Conservation (phyloP, 2,329 filamentous ascomycete genomes). For the Cercospora berteroae region DNA sequence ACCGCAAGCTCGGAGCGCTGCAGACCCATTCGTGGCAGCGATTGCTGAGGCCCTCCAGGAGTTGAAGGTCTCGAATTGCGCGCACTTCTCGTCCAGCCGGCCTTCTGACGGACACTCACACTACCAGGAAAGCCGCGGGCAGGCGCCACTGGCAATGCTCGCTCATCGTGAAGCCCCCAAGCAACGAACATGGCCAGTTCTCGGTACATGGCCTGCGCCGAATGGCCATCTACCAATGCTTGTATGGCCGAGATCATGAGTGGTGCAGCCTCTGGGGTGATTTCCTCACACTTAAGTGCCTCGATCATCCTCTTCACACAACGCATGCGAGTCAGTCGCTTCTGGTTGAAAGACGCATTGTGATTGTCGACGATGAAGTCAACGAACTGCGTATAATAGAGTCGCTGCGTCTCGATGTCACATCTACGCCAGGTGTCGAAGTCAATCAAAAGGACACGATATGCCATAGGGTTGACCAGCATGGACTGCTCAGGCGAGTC, state of each 20-base stretch:
- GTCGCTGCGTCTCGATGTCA: slow-evolving; percentile 70
- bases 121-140: slow-evolving; percentile 31
- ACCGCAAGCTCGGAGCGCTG: slow-evolving; percentile 34
- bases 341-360: slow-evolving; percentile 86
- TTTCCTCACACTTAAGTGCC: slow-evolving; percentile 79
- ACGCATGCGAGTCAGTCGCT: slow-evolving; percentile 82
- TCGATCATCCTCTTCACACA: slow-evolving; percentile 89
- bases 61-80: slow-evolving; percentile 30
- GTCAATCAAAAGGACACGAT: slow-evolving; percentile 87
- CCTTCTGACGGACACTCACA: slow-evolving; percentile 30
- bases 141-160: slow-evolving; percentile 37
- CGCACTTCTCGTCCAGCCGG: slow-evolving; percentile 30
- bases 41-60: slow-evolving; percentile 23
- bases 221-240: slow-evolving; percentile 73
- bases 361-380: slow-evolving; percentile 88
- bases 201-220: slow-evolving; percentile 80
- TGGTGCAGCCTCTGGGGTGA: slow-evolving; percentile 68
- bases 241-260: slow-evolving; percentile 78
- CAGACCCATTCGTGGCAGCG: slow-evolving; percentile 18
- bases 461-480: slow-evolving; percentile 93
- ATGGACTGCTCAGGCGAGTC: slow-evolving; percentile 80
- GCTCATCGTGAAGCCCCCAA: slow-evolving; percentile 73
- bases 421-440: slow-evolving; percentile 89
- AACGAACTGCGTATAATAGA: slow-evolving; percentile 91
- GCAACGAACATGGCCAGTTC: slow-evolving; percentile 90